Percentiles rank a stretch among this genome's conserved stretches.
phyloP scores from a whole-genome alignment of 768 basidiomycete genomes.

The Rhodotorula diobovata region DNA sequence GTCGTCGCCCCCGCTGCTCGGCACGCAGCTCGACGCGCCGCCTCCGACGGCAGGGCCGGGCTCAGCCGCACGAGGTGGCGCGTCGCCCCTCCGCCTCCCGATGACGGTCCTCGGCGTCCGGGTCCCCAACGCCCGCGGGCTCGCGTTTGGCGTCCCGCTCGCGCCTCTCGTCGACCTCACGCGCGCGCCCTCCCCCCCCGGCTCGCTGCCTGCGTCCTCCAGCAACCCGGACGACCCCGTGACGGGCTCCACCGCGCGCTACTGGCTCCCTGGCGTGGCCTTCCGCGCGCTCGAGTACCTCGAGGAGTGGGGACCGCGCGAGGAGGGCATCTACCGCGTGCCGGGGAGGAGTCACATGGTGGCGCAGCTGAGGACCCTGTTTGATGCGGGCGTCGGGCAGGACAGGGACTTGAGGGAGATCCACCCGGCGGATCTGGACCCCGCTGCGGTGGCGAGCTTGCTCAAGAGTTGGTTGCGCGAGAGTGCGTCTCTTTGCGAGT shows the following conservation, averaged over 20 bases:
- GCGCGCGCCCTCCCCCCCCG: background rate
- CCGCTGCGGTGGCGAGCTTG: conserved; percentile 31
- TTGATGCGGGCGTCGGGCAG: conserved; percentile 27
- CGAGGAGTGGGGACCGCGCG: conserved; percentile 3
- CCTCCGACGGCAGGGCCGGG: background rate
- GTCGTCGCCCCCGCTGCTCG: background rate
- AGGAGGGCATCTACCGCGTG: conserved; percentile 36
- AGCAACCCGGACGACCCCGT: background rate
- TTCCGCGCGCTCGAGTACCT: conserved; percentile 28
- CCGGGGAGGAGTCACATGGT: conserved; percentile 21
- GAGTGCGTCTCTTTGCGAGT: background rate
- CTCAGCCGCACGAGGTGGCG: too few relatives aligned
- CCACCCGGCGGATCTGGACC: conserved; percentile 29
- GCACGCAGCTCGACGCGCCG: conserved; percentile 5
- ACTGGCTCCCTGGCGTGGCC: conserved; percentile 29
- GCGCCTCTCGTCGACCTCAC: conserved; percentile 9
- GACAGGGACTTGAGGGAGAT: conserved; percentile 31
- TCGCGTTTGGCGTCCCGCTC: conserved; percentile 19
- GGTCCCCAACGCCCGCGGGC: conserved; percentile 3
- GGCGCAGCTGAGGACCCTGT: conserved; percentile 12
- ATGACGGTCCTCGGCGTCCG: conserved; percentile 8
- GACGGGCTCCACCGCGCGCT: conserved; percentile 7
- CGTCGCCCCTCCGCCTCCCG: conserved; percentile 18
- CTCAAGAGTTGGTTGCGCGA: conserved; percentile 36
- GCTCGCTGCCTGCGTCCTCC: too few relatives aligned